phyloP scores from a whole-genome alignment of 2,329 filamentous ascomycete genomes.

The Aspergillus intermedius region DNA sequence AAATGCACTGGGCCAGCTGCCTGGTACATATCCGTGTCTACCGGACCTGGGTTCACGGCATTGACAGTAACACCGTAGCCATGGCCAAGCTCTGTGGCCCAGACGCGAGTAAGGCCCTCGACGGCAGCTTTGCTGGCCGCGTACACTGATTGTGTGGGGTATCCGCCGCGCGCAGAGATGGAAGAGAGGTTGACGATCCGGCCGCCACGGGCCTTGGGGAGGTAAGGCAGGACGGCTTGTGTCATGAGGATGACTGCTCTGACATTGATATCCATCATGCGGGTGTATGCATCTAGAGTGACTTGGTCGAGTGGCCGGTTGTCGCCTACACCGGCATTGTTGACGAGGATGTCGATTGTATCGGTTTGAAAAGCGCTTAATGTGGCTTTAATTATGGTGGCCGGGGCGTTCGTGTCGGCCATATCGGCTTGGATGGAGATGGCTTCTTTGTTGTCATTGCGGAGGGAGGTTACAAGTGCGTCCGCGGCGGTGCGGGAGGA shows the following conservation, averaged over 20 bases:
- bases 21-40: conserved; percentile 17
- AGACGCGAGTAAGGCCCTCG: conserved; percentile 57
- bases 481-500: conserved; percentile 8
- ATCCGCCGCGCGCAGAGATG: conserved; percentile 12
- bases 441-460: conserved; percentile 1
- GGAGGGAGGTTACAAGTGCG: conserved; percentile 6
- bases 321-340: conserved; percentile 20
- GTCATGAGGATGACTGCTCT: conserved; percentile 17
- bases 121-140: conserved; percentile 57
- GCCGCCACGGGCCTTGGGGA: conserved; percentile 2
- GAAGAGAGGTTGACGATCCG: conserved; percentile 18
- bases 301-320: conserved; percentile 13
- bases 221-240: conserved; percentile 10
- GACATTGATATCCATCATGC: conserved; percentile 13
- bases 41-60: conserved; percentile 23
- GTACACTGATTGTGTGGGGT: conserved; percentile 47
- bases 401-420: conserved; percentile 4
- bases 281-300: conserved; percentile 11
- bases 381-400: conserved; percentile 5
- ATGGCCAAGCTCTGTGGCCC: conserved; percentile 37
- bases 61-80: conserved; percentile 27
- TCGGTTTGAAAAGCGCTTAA: conserved; percentile 6
- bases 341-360: conserved; percentile 16
- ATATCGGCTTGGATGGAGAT: conserved; percentile 13
- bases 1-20: conserved; percentile 8